These are phyloP conservation scores for Phylloporus sp. DNA, from an alignment of 1,284 basidiomycete species.

Conservation along the genomic window DNA sequence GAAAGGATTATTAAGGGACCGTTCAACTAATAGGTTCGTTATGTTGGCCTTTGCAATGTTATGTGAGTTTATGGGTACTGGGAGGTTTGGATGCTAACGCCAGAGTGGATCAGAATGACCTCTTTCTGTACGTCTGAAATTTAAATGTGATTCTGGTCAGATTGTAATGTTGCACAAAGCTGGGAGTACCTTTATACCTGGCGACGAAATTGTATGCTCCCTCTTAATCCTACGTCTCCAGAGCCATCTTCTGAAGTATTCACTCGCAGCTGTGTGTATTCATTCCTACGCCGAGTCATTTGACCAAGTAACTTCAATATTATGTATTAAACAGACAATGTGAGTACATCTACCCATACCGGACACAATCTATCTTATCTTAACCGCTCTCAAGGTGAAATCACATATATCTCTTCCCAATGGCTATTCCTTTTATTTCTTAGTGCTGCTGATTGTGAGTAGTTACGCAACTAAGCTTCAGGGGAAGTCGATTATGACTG, in stretches of 20 bases:
- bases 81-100: not conserved
- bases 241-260: not conserved
- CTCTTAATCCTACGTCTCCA: not conserved
- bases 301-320: too few relatives aligned
- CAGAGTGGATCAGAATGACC: not conserved
- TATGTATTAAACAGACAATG: too few relatives aligned
- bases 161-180: not conserved
- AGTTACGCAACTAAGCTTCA: too few relatives aligned
- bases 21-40: not conserved
- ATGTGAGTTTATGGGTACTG: not conserved
- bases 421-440: not conserved
- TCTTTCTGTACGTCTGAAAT: not conserved
- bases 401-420: not conserved
- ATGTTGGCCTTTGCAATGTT: not conserved
- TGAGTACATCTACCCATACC: too few relatives aligned
- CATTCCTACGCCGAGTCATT: too few relatives aligned
- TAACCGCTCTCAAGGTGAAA: not conserved
- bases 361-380: not conserved
- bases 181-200: not conserved
- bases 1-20: too few relatives aligned
- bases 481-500: too few relatives aligned
- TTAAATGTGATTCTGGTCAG: not conserved
- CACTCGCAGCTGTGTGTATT: too few relatives aligned
- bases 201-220: not conserved
- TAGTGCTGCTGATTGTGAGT: too few relatives aligned